A percentile compares a stretch with the other conserved stretches of the same genome.
Evolutionary conservation across 2,329 filamentous ascomycete species (phyloP).

Genomic region (Ramularia endophylla): DNA sequence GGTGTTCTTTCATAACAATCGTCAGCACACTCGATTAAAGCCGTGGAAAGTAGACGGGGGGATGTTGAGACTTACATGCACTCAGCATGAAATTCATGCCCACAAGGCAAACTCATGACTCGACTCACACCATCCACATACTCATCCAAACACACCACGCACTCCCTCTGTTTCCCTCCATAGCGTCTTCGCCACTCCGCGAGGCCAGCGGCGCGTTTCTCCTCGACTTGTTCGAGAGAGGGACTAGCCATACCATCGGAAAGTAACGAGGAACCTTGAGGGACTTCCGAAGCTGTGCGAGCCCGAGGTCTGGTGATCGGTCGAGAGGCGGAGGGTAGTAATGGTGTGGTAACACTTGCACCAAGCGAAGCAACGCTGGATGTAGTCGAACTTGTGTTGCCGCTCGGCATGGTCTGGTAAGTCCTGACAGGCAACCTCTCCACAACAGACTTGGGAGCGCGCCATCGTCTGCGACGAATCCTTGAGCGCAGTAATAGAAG

Average conservation of each 20-base stretch:
- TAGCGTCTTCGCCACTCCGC: constrained; percentile 54
- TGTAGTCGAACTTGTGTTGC: constrained; percentile 43
- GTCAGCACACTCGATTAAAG: constrained; percentile 5
- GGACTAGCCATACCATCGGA: constrained; percentile 23
- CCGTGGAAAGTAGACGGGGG: neutral
- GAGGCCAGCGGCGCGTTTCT: constrained; percentile 47
- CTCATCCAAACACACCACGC: constrained; percentile 93
- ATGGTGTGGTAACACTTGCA: constrained; percentile 60
- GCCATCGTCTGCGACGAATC: constrained; percentile 83
- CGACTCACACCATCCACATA: constrained; percentile 90
- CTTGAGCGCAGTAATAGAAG: constrained; percentile 80
- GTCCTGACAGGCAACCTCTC: constrained; percentile 92
- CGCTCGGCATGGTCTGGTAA: constrained; percentile 75
- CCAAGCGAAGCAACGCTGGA: constrained; percentile 18
- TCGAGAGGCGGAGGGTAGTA: constrained; percentile 53
- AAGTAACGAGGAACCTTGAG: constrained; percentile 29
- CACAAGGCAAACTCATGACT: constrained; percentile 96
- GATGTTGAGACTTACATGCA: constrained; percentile 75
- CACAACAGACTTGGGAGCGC: constrained; percentile 95
- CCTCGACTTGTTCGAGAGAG: constrained; percentile 38
- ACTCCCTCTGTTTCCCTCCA: constrained; percentile 68
- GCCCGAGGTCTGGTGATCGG: constrained; percentile 53
- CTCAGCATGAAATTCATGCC: constrained; percentile 94
- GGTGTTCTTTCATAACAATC: constrained; percentile 60
- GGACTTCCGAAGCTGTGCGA: constrained; percentile 57